phyloP scores from a whole-genome alignment of 2,329 filamentous ascomycete species.

The Colletotrichum cereale region DNA sequence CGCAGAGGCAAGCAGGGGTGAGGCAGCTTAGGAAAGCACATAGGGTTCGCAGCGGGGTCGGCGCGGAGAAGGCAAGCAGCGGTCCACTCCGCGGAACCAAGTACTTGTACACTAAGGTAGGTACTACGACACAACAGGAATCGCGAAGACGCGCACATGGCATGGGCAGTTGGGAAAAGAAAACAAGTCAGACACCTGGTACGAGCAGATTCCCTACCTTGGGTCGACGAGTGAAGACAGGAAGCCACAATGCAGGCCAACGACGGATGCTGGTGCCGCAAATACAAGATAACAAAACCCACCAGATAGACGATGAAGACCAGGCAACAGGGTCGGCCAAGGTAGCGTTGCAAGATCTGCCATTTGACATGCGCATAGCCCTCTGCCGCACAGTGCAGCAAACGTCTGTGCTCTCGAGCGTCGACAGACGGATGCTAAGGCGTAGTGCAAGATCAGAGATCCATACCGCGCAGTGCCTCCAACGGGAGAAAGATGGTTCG shows the following conservation, averaged over 20 bases:
- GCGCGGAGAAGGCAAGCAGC: conserved; percentile 13
- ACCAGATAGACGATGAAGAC: conserved; percentile 4
- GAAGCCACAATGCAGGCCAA: not conserved
- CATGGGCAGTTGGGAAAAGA: not conserved
- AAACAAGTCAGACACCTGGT: not conserved
- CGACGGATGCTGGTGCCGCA: not conserved
- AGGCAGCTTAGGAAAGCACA: conserved; percentile 10
- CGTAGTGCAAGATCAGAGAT: conserved; percentile 35
- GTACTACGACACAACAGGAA: not conserved
- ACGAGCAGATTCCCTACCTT: not conserved
- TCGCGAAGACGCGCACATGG: not conserved
- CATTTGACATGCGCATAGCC: conserved; percentile 40
- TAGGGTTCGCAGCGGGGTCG: conserved; percentile 19
- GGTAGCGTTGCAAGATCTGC: conserved; percentile 40
- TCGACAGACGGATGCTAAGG: conserved; percentile 13
- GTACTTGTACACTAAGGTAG: not conserved
- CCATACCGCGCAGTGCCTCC: conserved; percentile 11
- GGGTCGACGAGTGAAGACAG: not conserved
- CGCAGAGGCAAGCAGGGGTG: not conserved
- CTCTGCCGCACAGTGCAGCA: conserved; percentile 40
- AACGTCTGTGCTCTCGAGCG: conserved; percentile 35
- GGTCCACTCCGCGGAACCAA: not conserved
- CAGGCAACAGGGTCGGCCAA: conserved; percentile 29
- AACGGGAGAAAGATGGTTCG: not conserved
- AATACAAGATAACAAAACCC: not conserved